Conservation (phyloP, 1,284 basidiomycete genomes). For the Heliocybe sulcata region DNA sequence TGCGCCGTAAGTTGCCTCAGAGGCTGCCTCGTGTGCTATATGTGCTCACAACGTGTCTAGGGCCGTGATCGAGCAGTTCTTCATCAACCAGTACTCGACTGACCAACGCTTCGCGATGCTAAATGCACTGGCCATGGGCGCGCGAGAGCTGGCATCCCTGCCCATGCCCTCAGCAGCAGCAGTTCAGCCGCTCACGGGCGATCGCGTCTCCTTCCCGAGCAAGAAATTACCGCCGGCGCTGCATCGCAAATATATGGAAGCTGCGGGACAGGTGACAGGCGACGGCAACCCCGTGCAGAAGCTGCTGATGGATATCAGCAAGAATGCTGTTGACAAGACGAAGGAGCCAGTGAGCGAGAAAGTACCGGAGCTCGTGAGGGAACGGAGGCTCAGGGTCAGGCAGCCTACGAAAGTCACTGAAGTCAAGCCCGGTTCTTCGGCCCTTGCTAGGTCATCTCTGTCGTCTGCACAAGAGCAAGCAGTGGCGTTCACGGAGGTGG, state of each 20-base stretch:
- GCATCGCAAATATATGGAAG: conserved; percentile 60
- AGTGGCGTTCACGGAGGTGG: conserved; percentile 64
- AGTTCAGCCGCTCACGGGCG: conserved; percentile 22
- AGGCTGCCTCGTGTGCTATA: neutral
- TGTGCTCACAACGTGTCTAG: conserved; percentile 30
- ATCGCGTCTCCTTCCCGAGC: conserved; percentile 61
- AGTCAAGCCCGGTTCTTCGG: conserved; percentile 14
- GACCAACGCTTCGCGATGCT: conserved; percentile 82
- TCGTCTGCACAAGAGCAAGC: neutral
- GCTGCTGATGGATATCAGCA: conserved; percentile 54
- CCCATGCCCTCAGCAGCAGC: conserved; percentile 33
- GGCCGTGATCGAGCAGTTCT: conserved; percentile 86
- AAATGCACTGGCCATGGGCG: conserved; percentile 79
- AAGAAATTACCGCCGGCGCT: conserved; percentile 67
- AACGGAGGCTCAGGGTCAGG: conserved; percentile 68
- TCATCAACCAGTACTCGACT: conserved; percentile 85
- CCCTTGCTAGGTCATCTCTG: neutral
- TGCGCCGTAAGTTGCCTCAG: conserved; percentile 59
- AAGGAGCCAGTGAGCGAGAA: conserved; percentile 41
- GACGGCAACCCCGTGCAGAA: conserved; percentile 32
- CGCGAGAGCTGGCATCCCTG: conserved; percentile 77
- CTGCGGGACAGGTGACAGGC: conserved; percentile 22
- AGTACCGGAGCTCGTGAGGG: conserved; percentile 56
- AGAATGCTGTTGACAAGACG: conserved; percentile 47
- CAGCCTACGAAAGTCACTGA: conserved; percentile 39